Evolutionary conservation across 805 yeast species (phyloP), one percentile per base, ranked within the genome.

Genomic region (Zygosaccharomyces siamensis): DNA sequence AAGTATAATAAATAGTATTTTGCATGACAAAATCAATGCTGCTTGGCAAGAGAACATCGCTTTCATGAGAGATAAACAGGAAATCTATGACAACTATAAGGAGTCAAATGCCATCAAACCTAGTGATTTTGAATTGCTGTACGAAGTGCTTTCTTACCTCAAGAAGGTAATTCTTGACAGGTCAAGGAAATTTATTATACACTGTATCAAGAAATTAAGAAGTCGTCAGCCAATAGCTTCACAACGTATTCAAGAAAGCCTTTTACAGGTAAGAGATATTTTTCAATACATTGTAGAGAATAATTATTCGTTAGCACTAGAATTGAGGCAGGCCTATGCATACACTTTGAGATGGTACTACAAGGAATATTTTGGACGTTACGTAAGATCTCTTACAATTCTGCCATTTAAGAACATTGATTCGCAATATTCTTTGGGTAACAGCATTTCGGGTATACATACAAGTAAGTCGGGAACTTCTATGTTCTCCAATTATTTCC

Each of bases 271-370:
- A n/a, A 78, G 77, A 51, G 87, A 83, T 44, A 73, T 80, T 1
- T 86, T 70, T 56, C 68, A 69, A 3, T 89, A 86, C 51, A 63
- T 92, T 33, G 64, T 71, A 3, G 59, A 67, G 4, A 77, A 80
- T 43, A 78, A 85, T 49, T 73, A 77, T 7, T 74, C 80, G 5
- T 68, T 93, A 47, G 92, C 96, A 0, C 63, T 70, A 12, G 93
- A 88, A 60, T 73, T 93, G 35, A 76, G 81, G 47, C 77, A 78
- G 58, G 98, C 97, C 0, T 93, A 93, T 64, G 70, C 83, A 16
- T 82, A 81, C 59, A 92, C 98, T 2, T 90, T 93, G 87, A 74
- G 79, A 59, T 93, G 99, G 99, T 93, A 92, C 69, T 93, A 93
- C 64, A 74, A 77, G 49, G 77, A 84, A 48, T 79, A 86, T 56